Evolutionary conservation across 148 eudicot species (phyloP).

Genomic region (Camellia sinensis): DNA sequence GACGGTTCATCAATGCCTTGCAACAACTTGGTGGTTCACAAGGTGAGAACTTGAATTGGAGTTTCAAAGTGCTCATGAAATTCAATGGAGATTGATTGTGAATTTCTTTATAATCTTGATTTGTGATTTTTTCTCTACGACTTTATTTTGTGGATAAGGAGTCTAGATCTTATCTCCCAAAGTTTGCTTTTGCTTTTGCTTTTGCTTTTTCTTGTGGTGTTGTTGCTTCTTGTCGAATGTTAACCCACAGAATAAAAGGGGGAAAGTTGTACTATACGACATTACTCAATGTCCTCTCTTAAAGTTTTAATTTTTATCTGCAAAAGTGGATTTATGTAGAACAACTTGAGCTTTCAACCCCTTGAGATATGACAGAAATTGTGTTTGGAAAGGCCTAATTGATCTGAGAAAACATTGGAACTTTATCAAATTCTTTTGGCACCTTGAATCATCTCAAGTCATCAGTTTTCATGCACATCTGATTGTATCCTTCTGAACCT

Average conservation of each 20-base stretch:
- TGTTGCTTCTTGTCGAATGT: neutral
- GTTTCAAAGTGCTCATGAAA: neutral
- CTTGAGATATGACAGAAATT: neutral
- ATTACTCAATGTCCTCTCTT: neutral
- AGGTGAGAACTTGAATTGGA: slow-evolving; percentile 42
- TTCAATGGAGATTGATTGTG: neutral
- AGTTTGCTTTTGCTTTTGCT: neutral
- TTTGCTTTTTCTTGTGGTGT: neutral
- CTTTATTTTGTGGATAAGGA: neutral
- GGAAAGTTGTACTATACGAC: neutral
- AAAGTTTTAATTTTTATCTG: neutral
- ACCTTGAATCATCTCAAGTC: neutral
- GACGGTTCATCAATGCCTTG: slow-evolving; percentile 66
- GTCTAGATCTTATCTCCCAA: neutral
- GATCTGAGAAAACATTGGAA: neutral
- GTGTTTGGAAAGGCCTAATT: no score
- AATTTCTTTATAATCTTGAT: neutral
- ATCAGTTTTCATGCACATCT: neutral
- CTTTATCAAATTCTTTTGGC: neutral
- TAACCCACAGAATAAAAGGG: neutral
- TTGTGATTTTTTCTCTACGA: neutral
- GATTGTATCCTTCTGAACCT: neutral
- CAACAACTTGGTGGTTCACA: slow-evolving; percentile 82
- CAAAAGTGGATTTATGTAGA: neutral
- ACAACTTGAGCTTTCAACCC: neutral